These are phyloP conservation scores for Beauveria medogensis DNA, from an alignment of 2,329 filamentous ascomycete species.

Conservation along the genomic window DNA sequence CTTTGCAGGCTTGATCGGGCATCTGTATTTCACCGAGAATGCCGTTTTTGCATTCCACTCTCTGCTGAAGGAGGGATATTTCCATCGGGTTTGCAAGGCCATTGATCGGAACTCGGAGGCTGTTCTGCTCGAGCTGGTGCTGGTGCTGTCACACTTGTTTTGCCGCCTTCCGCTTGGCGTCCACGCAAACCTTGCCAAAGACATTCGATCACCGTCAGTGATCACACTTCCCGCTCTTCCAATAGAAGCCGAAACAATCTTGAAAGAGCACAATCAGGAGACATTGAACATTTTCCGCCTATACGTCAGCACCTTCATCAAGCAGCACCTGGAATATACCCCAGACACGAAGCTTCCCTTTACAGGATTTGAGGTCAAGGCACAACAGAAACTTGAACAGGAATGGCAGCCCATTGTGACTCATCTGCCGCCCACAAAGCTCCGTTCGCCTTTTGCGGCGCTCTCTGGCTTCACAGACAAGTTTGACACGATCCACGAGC, in stretches of 20 bases:
- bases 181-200: constrained; percentile 38
- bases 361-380: constrained; percentile 25
- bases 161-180: constrained; percentile 43
- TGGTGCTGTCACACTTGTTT: constrained; percentile 66
- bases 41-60: constrained; percentile 70
- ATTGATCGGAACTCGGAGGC: constrained; percentile 41
- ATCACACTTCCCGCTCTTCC: constrained; percentile 61
- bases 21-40: constrained; percentile 71
- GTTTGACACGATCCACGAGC: constrained; percentile 57
- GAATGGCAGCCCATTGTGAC: background rate
- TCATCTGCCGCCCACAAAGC: constrained; percentile 31
- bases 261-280: constrained; percentile 55
- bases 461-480: constrained; percentile 60
- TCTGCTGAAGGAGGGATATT: constrained; percentile 62
- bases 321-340: constrained; percentile 47
- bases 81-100: constrained; percentile 51
- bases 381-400: constrained; percentile 15
- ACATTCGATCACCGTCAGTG: constrained; percentile 52
- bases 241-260: constrained; percentile 42
- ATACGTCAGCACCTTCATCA: constrained; percentile 62
- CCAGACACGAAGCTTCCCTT: constrained; percentile 52
- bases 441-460: constrained; percentile 62
- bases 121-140: constrained; percentile 52
- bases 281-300: constrained; percentile 58
- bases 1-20: constrained; percentile 61